Percentiles rank a stretch among this genome's conserved stretches.
Conservation (phyloP, 208 protist species). For the Crithidia thermophila region DNA sequence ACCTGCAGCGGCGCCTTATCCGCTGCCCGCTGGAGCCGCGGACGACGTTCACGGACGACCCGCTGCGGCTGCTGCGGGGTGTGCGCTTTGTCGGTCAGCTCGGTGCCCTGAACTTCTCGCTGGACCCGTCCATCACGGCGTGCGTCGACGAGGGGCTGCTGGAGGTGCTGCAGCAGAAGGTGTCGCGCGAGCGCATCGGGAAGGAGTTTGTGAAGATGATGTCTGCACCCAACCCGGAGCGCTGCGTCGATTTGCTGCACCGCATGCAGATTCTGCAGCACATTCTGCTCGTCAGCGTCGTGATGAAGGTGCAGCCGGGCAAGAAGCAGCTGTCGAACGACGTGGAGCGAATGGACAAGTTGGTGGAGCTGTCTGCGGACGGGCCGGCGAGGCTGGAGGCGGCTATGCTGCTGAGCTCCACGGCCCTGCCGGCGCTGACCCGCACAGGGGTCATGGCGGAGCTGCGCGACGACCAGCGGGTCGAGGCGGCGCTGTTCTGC, state of each 20-base stretch:
- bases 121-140: constrained; percentile 61
- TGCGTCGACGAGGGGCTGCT: constrained; percentile 63
- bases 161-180: constrained; percentile 67
- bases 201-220: constrained; percentile 91
- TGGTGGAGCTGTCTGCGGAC: constrained; percentile 28
- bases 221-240: constrained; percentile 44
- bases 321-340: constrained; percentile 49
- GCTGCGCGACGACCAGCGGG: constrained; percentile 24
- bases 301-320: constrained; percentile 42
- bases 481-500: constrained; percentile 39
- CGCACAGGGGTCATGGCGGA: constrained; percentile 12
- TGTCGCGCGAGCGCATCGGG: constrained; percentile 85
- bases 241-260: constrained; percentile 66
- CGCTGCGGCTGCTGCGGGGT: constrained; percentile 93
- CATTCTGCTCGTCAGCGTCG: constrained; percentile 65
- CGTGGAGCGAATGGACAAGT: constrained; percentile 43
- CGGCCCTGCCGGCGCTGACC: constrained; percentile 40
- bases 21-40: constrained; percentile 89
- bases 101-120: constrained; percentile 75
- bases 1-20: constrained; percentile 85
- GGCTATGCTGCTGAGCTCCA: constrained; percentile 37
- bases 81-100: constrained; percentile 94
- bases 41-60: constrained; percentile 94
- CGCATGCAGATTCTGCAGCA: constrained; percentile 61
- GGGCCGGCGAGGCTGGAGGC: constrained; percentile 16